Evolutionary conservation across 495 filamentous ascomycete genomes (phyloP), one percentile per base, ranked within the genome.

Genomic region (Hypomontagnella monticulosa): DNA sequence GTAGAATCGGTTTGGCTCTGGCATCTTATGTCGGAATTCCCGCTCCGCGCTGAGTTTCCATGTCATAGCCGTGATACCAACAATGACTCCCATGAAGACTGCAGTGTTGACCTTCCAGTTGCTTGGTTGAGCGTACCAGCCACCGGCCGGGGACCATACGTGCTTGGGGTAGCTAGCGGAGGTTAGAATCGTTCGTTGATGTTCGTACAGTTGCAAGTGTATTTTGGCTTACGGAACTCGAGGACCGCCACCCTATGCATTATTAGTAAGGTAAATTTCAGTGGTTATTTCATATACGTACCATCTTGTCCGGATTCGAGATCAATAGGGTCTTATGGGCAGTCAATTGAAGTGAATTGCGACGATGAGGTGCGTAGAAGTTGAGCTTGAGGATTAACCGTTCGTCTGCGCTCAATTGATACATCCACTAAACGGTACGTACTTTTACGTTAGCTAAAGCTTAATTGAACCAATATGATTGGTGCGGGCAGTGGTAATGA

Each of bases 61-160:
- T 40, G 83, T 84, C 48, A 91, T 68, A 30, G 88, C 91, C 15
- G 86, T 85, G 69, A 97, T 85, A 48, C 91, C 89, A 67, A 93
- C 66, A 44, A 97, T 84, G 48, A 89, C 86, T 1, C 80, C 81
- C 49, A 84, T 82, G 80, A 93, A 87, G 57, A 97, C 81, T n/a
- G 91, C 91, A 7, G 95, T 99, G 80, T 99, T 99, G 37, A 80
- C 75, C 77, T 89, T 96, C 96, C 96, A 99, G 84, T 99, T 99
- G 65, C 81, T 81, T 8, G 95, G 95, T 75, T 93, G 94, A 30
- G 89, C 79, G 79, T 99, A 99, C 95, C 96, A 99, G 72, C 95
- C 95, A 82, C 95, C 95, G 57, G 95, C 84, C 60, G 95, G 95
- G 72, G 95, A 98, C 95, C 95, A 99, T 82, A 99, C 91, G 83